Conservation (phyloP, 2,329 filamentous ascomycete genomes). For the Colletotrichum destructivum region DNA sequence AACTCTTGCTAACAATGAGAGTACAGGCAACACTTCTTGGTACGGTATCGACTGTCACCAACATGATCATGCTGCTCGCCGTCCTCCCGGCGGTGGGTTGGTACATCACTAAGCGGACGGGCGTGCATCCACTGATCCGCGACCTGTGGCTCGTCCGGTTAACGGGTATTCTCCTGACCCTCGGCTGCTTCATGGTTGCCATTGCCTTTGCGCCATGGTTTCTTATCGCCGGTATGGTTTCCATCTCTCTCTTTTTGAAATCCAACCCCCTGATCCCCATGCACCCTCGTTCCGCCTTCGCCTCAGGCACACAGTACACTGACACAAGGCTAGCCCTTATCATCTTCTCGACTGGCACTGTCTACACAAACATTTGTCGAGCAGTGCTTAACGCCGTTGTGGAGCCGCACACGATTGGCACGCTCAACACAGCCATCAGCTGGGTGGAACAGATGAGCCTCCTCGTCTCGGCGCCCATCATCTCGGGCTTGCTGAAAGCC, state of each 20-base stretch:
- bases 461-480: slow-evolving; percentile 61
- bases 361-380: slow-evolving; percentile 60
- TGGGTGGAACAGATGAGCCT: slow-evolving; percentile 65
- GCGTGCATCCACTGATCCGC: slow-evolving; percentile 52
- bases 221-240: slow-evolving; percentile 46
- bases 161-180: slow-evolving; percentile 50
- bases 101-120: slow-evolving; percentile 50
- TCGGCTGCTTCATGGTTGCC: slow-evolving; percentile 56
- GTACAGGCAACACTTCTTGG: slow-evolving; percentile 59
- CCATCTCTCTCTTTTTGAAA: too few relatives aligned
- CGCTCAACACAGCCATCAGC: slow-evolving; percentile 67
- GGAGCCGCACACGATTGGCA: slow-evolving; percentile 67
- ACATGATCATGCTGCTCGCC: slow-evolving; percentile 55
- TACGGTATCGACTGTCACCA: slow-evolving; percentile 55
- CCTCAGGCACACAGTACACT: background rate
- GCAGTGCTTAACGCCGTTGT: slow-evolving; percentile 68
- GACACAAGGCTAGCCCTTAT: slow-evolving; percentile 55
- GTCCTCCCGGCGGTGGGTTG: slow-evolving; percentile 55
- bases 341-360: slow-evolving; percentile 61
- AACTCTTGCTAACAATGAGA: background rate
- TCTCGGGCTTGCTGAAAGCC: slow-evolving; percentile 62
- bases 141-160: slow-evolving; percentile 59
- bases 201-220: slow-evolving; percentile 54
- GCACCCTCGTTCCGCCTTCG: too few relatives aligned
- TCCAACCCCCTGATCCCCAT: background rate